Percentiles rank a stretch among this genome's conserved stretches.
Evolutionary conservation across 805 yeast genomes (phyloP).

Genomic region (Saccharomycodes ludwigii): DNA sequence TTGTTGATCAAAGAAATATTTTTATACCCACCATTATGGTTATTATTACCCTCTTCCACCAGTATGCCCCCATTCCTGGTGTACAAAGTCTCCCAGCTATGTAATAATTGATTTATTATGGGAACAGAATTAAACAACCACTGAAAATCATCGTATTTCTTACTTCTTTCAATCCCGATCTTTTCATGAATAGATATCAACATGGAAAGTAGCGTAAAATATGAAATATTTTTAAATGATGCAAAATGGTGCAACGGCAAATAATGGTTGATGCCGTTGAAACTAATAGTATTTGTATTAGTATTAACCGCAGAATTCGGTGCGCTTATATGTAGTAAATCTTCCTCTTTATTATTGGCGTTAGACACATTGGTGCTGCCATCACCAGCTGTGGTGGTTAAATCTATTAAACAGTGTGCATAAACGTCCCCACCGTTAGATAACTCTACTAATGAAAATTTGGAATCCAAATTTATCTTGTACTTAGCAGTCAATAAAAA

Average conservation of each 20-base stretch:
- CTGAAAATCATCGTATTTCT: slow-evolving; percentile 31
- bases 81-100: slow-evolving; percentile 57
- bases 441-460: slow-evolving; percentile 41
- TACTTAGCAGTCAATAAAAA: slow-evolving; percentile 21
- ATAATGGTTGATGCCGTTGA: slow-evolving; percentile 1
- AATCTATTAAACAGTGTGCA: slow-evolving; percentile 32
- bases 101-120: slow-evolving; percentile 40
- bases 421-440: slow-evolving; percentile 42
- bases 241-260: slow-evolving; percentile 6
- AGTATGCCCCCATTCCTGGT: slow-evolving; percentile 52
- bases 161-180: slow-evolving; percentile 39
- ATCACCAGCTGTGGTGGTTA: slow-evolving; percentile 30
- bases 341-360: no score
- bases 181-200: slow-evolving; percentile 57
- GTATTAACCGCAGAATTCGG: not conserved
- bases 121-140: slow-evolving; percentile 62
- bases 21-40: slow-evolving; percentile 1
- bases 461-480: slow-evolving; percentile 35
- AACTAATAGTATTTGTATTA: not conserved
- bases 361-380: slow-evolving; percentile 13
- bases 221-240: slow-evolving; percentile 26
- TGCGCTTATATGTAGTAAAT: no score
- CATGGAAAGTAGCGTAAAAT: slow-evolving; percentile 40
- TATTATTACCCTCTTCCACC: slow-evolving; percentile 20
- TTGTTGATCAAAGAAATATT: slow-evolving; percentile 29